phyloP scores from a whole-genome alignment of 1,284 basidiomycete species.

The Mycena sp. region DNA sequence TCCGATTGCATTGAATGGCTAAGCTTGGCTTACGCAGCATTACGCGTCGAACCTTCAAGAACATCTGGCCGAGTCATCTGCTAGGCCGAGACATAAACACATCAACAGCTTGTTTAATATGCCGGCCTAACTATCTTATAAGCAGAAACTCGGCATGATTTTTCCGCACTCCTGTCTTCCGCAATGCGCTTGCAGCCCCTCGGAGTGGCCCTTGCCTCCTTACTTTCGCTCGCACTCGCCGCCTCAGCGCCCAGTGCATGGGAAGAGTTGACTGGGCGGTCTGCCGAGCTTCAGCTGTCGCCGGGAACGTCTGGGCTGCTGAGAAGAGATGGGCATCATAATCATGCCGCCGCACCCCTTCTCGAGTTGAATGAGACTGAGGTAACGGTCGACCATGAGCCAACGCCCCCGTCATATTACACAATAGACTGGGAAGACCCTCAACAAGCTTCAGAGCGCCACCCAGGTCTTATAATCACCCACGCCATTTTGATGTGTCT shows the following conservation, averaged over 20 bases:
- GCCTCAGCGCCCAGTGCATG: not conserved
- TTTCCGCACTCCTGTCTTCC: not conserved
- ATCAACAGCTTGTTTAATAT: not conserved
- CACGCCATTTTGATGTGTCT: slow-evolving; percentile 76
- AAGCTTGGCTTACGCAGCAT: slow-evolving; percentile 13
- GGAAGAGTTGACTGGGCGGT: not conserved
- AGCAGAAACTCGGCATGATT: not conserved
- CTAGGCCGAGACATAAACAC: slow-evolving; percentile 7
- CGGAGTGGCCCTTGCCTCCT: slow-evolving; percentile 9
- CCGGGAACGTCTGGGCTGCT: slow-evolving; percentile 14
- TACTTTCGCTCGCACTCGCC: not conserved
- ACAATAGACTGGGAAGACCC: slow-evolving; percentile 74
- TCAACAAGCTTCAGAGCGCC: slow-evolving; percentile 53
- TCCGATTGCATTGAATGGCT: not conserved
- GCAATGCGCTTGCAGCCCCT: slow-evolving; percentile 19
- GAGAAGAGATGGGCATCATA: slow-evolving; percentile 52
- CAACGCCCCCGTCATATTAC: slow-evolving; percentile 82
- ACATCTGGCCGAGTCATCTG: slow-evolving; percentile 23
- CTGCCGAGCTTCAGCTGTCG: not conserved
- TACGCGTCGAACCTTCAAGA: slow-evolving; percentile 24
- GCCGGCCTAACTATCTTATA: slow-evolving; percentile 18
- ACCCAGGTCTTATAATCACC: slow-evolving; percentile 71
- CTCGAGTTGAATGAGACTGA: slow-evolving; percentile 78
- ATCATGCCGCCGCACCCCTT: slow-evolving; percentile 59
- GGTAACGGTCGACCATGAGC: slow-evolving; percentile 66